phyloP scores from a whole-genome alignment of 345 rosid genomes.

The Salix viminalis region DNA sequence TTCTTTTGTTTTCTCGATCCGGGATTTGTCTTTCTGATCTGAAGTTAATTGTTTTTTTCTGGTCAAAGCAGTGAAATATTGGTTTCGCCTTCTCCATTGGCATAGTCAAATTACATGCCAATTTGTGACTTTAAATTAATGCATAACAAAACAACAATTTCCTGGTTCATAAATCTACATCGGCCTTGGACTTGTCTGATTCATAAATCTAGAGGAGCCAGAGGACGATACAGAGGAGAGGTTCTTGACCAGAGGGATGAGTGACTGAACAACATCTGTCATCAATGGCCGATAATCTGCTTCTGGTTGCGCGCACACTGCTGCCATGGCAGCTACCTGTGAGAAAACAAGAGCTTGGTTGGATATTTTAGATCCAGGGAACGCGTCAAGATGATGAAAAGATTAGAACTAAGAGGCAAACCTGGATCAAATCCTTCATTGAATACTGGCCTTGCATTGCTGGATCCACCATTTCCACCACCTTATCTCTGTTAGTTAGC shows the following conservation, averaged over 20 bases:
- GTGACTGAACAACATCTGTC: conserved; percentile 94
- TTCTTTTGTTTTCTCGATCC: neutral
- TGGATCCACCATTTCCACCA: conserved; percentile 80
- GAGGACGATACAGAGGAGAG: conserved; percentile 31
- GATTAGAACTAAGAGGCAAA: conserved; percentile 9
- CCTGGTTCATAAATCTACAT: neutral
- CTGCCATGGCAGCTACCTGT: conserved; percentile 91
- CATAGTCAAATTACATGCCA: neutral
- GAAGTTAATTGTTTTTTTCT: conserved; percentile 1
- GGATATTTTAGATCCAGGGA: neutral
- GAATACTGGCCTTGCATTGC: conserved; percentile 53
- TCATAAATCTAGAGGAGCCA: conserved; percentile 38
- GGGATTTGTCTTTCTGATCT: conserved; percentile 8
- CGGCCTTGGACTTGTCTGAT: conserved; percentile 27
- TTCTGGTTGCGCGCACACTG: conserved; percentile 84
- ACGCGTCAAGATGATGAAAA: neutral
- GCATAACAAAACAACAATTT: neutral
- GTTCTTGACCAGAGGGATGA: conserved; percentile 70
- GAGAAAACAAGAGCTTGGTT: neutral
- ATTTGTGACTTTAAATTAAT: neutral
- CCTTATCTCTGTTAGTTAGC: conserved; percentile 63
- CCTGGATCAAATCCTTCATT: conserved; percentile 83
- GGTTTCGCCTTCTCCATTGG: conserved; percentile 40
- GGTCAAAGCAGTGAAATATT: conserved; percentile 31
- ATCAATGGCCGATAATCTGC: conserved; percentile 87